Conservation (phyloP, 163 green algal species). For the Chloromonas sp. region DNA sequence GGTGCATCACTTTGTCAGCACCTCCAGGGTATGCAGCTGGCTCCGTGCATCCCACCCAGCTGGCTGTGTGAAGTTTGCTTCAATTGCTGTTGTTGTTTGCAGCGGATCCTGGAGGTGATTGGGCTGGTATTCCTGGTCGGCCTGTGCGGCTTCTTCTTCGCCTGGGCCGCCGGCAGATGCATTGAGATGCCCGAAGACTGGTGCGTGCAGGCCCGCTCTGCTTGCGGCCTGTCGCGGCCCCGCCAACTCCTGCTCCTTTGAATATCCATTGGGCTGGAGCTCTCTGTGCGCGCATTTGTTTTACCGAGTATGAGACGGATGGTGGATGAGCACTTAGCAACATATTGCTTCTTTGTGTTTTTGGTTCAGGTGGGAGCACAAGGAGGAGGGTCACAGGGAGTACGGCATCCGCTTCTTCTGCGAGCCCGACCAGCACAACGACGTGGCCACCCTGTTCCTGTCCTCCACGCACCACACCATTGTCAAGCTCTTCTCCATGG, state of each 20-base stretch:
- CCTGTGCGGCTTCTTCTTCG: slow-evolving; percentile 42
- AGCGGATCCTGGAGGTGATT: slow-evolving; percentile 60
- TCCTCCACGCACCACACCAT: slow-evolving; percentile 66
- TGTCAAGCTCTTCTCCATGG: slow-evolving; percentile 59
- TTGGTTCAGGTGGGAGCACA: neutral
- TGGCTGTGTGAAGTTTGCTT: too few species aligned
- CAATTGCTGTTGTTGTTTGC: slow-evolving; percentile 7
- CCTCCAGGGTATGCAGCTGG: too few species aligned
- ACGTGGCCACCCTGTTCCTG: slow-evolving; percentile 79
- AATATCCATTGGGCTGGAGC: too few species aligned
- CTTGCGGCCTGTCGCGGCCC: neutral
- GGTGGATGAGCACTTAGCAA: too few species aligned
- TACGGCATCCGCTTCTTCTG: slow-evolving; percentile 33
- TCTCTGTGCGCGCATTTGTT: too few species aligned
- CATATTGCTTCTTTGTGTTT: too few species aligned
- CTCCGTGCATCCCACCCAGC: too few species aligned
- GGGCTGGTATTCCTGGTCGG: slow-evolving; percentile 42
- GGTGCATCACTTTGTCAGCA: too few species aligned
- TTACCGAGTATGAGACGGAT: too few species aligned
- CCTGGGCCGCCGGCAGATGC: slow-evolving; percentile 40
- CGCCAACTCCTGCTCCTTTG: too few species aligned
- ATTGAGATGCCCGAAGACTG: slow-evolving; percentile 37
- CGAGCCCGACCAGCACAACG: slow-evolving; percentile 70
- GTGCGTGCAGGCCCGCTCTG: neutral
- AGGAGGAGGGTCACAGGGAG: slow-evolving; percentile 1